Conservation (phyloP, 192 early-diverging fungal species). For the Backusella westeae region DNA sequence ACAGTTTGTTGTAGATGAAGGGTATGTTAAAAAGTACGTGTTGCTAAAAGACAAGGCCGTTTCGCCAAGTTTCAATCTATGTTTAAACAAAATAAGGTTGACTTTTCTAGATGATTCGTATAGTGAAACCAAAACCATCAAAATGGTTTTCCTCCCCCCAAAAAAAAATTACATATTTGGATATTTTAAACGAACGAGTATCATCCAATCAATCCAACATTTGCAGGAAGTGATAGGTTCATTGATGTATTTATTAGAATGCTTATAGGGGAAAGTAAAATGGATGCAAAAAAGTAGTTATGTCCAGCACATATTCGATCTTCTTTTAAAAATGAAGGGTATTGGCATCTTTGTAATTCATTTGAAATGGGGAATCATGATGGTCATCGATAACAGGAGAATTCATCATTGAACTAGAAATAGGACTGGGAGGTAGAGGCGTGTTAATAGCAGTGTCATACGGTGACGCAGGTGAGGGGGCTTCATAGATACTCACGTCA, state of each 20-base stretch:
- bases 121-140: neutral
- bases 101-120: neutral
- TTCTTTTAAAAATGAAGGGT: neutral
- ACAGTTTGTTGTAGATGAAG: too few species aligned
- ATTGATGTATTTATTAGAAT: too few species aligned
- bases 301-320: neutral
- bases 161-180: neutral
- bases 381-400: neutral
- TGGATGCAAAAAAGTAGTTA: neutral
- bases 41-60: too few species aligned
- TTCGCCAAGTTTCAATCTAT: too few species aligned
- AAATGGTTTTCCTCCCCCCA: neutral
- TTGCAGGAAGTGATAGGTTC: too few species aligned
- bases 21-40: too few species aligned
- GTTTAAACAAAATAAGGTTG: too few species aligned
- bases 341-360: conserved; percentile 8
- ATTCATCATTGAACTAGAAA: neutral
- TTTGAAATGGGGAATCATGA: conserved; percentile 7
- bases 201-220: neutral
- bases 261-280: neutral
- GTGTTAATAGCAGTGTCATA: conserved; percentile 4
- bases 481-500: neutral
- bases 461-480: neutral
- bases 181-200: neutral
- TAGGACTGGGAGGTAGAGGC: conserved; percentile 8